phyloP scores from a whole-genome alignment of 805 yeast genomes.

The Ogataea haglerorum region DNA sequence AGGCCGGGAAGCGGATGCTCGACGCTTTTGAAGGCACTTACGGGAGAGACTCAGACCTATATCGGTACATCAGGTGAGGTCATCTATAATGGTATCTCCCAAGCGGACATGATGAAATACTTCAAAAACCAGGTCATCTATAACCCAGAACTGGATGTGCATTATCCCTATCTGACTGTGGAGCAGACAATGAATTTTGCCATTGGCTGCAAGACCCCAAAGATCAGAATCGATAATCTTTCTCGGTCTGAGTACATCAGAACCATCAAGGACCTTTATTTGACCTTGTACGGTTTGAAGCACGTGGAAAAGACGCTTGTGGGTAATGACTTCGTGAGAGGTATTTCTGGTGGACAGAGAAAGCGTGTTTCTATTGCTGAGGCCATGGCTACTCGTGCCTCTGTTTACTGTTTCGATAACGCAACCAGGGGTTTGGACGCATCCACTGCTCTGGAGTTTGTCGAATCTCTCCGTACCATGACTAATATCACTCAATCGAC shows the following conservation, averaged over 20 bases:
- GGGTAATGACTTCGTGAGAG: conserved; percentile 65
- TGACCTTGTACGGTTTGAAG: conserved; percentile 53
- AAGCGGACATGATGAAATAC: conserved; percentile 42
- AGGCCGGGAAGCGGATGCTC: conserved; percentile 68
- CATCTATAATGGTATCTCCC: conserved; percentile 48
- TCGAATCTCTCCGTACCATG: conserved; percentile 55
- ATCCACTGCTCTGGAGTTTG: conserved; percentile 65
- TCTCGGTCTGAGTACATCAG: conserved; percentile 39
- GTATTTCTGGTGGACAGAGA: conserved; percentile 72
- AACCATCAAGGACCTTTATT: conserved; percentile 43
- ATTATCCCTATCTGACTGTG: conserved; percentile 54
- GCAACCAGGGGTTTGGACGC: conserved; percentile 72
- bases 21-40: conserved; percentile 43
- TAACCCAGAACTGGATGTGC: conserved; percentile 54
- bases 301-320: conserved; percentile 63
- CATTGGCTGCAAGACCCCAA: conserved; percentile 56
- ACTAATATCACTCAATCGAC: conserved; percentile 54
- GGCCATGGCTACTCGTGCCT: conserved; percentile 51
- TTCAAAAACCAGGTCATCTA: conserved; percentile 50
- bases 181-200: conserved; percentile 57
- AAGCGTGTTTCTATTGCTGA: conserved; percentile 71
- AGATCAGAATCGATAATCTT: conserved; percentile 37
- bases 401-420: conserved; percentile 63
- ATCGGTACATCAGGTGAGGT: conserved; percentile 38
- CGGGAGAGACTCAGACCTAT: conserved; percentile 44